Evolutionary conservation across 208 protist species (phyloP), one percentile per base, ranked within the genome.

Genomic region (Naegleria gruberi): DNA sequence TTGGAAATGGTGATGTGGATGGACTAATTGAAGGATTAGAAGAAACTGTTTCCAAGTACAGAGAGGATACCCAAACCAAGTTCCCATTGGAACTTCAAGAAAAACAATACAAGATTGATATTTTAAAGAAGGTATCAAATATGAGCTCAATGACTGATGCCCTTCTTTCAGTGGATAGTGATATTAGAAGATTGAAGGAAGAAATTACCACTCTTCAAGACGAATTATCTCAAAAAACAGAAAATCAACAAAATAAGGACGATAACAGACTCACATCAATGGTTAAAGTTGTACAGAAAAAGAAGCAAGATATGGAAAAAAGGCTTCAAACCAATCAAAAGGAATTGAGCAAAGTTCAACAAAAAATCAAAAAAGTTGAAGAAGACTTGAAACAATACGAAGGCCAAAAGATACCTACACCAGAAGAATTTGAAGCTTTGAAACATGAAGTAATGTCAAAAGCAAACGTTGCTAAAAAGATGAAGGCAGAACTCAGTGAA

Each of bases 161-260:
- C 7, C n/a, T 87, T 55, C n/a, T 44, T 40, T 44, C 41, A 12
- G 34, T 87, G 2, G 83, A 87, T 4, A 87, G 42, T 40, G 83
- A 87, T 19, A 87, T 87, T 46, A 46, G 83, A 87, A 46, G 83
- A 87, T 87, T 87, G 83, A 87, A 87, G 44, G 83, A 87, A 40
- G 83, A 87, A 19, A 87, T 87, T 41, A 55, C 43, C 0, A 55
- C 34, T n/a, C n/a, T 87, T 23, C 83, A 87, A 55, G 83, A 87
- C 43, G 12, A 87, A 37, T 26, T 84, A 0, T 41, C 81, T 30
- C 23, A 45, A 30, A 87, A 55, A 46, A 41, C 19, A 55, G 30
- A 87, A 55, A 37, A 55, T 34, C 43, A 87, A 55, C 19, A 30
- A 87, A 55, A 87, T 5, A 55, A 55, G 19, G 83, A 87, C 0